Evolutionary conservation across 768 basidiomycete genomes (phyloP), one percentile per base, ranked within the genome.

Genomic region (Suillus subluteus): DNA sequence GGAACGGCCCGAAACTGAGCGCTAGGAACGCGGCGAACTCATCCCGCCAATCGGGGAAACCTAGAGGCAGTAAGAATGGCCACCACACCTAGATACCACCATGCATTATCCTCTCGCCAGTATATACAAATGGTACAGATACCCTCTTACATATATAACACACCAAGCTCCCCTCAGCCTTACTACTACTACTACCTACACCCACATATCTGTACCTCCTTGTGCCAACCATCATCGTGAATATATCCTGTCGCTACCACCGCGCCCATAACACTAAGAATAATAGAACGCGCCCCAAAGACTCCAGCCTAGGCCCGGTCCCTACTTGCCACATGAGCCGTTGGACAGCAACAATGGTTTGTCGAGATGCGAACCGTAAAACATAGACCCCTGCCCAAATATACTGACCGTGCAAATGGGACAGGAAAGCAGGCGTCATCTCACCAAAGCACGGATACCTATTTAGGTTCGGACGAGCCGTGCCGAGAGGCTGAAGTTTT

Each of bases 11-110:
- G 1, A 55, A 55, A 11, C 1, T 32, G 8, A 18, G 16, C 4
- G 35, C 3, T 0, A 55, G 30, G 18, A 35, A 0, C 7, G 3
- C 32, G 0, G 2, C 0, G 0, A 48, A 13, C 12, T 23, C 12
- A 4, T 48, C 46, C 1, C 9, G 2, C 2, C n/a, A 48, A 13
- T 0, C 11, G 4, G 46, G n/a, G 11, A 48, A n/a, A 1, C 1
- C n/a, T 5, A 48, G 46, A 4, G 46, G 46, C 0, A 2, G 26
- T 26, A 26, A 26, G 26, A 26, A 26, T 26, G 26, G 26, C 26
- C 26, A 2, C 26, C 26, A 26, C 26, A 26, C 26, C 26, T 26
- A 26, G 26, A 26, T 2, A 26, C 26, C 1, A 1, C 26, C 26
- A 26, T 26, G 26, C 26, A 26, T 2, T 26, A 26, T 26, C 26